These are phyloP conservation scores for Neurospora discreta DNA, from an alignment of 495 filamentous ascomycete species.

Conservation along the genomic window DNA sequence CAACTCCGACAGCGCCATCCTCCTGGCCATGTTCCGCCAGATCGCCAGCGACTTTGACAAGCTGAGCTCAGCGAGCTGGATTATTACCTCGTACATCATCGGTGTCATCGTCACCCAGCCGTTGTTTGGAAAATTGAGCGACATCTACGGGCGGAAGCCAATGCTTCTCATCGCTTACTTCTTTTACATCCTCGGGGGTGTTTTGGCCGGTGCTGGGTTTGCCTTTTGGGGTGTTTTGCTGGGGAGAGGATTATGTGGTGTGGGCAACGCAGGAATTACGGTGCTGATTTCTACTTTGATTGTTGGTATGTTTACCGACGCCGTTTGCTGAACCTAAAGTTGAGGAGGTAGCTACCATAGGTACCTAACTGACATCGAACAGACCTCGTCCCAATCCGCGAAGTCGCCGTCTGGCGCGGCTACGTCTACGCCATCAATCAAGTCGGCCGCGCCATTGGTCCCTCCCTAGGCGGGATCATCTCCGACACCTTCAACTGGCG, in stretches of 20 bases:
- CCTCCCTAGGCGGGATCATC: slow-evolving; percentile 8
- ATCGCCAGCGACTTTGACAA: slow-evolving; percentile 10
- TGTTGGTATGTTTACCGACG: not conserved
- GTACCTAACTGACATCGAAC: not conserved
- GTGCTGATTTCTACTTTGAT: slow-evolving; percentile 11
- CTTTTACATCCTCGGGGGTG: not conserved
- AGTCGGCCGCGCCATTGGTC: slow-evolving; percentile 6
- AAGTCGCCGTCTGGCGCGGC: slow-evolving; percentile 12
- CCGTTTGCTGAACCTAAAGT: too few relatives aligned
- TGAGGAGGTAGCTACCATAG: not conserved
- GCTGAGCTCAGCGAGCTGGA: slow-evolving; percentile 9
- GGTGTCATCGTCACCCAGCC: slow-evolving; percentile 8
- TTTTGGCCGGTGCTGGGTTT: slow-evolving; percentile 3
- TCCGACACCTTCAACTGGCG: slow-evolving; percentile 5
- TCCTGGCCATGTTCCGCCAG: slow-evolving; percentile 11
- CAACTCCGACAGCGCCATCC: slow-evolving; percentile 12
- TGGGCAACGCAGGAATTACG: slow-evolving; percentile 10
- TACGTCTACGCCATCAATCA: slow-evolving; percentile 11
- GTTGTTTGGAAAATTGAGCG: slow-evolving; percentile 9
- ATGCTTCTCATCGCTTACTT: slow-evolving; percentile 7
- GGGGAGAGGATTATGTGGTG: slow-evolving; percentile 4
- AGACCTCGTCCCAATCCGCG: slow-evolving; percentile 9
- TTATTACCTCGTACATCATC: slow-evolving; percentile 8
- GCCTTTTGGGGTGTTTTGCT: slow-evolving; percentile 6
- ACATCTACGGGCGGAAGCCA: slow-evolving; percentile 11